These are phyloP conservation scores for Septoria petroselini DNA, from an alignment of 2,329 filamentous ascomycete species.

Conservation along the genomic window DNA sequence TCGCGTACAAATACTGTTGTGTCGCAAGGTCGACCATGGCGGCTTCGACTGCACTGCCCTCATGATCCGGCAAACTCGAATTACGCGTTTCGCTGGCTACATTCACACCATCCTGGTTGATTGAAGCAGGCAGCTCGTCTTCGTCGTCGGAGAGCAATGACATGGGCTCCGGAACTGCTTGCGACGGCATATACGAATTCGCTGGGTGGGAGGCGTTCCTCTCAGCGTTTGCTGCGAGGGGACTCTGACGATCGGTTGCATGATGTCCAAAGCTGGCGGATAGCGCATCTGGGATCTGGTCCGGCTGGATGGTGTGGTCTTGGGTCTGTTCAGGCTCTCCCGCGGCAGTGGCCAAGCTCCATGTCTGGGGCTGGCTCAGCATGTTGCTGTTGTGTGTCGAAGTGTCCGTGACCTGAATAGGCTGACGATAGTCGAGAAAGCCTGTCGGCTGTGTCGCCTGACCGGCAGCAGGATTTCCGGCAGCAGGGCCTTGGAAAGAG, in stretches of 20 bases:
- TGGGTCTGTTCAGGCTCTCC: constrained; percentile 5
- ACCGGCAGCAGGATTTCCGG: neutral
- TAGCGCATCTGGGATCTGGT: constrained; percentile 26
- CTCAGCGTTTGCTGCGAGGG: constrained; percentile 9
- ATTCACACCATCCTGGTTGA: neutral
- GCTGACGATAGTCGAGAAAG: neutral
- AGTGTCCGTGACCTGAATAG: neutral
- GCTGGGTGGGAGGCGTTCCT: constrained; percentile 11
- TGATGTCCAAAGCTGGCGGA: constrained; percentile 27
- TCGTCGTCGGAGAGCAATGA: constrained; percentile 28
- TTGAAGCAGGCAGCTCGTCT: constrained; percentile 11
- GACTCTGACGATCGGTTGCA: constrained; percentile 1
- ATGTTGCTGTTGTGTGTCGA: neutral
- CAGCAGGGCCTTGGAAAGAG: neutral
- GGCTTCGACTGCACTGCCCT: neutral
- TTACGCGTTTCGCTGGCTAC: too few species aligned
- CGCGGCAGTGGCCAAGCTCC: constrained; percentile 12
- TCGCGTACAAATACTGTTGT: constrained; percentile 3
- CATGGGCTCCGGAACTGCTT: constrained; percentile 22
- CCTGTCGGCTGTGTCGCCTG: neutral
- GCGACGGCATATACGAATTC: constrained; percentile 23
- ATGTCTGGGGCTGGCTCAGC: constrained; percentile 1
- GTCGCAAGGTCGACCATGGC: neutral
- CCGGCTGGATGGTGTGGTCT: constrained; percentile 27
- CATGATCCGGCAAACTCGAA: neutral